phyloP scores from a whole-genome alignment of 2,329 filamentous ascomycete genomes.

The Aspergillus vadensis region DNA sequence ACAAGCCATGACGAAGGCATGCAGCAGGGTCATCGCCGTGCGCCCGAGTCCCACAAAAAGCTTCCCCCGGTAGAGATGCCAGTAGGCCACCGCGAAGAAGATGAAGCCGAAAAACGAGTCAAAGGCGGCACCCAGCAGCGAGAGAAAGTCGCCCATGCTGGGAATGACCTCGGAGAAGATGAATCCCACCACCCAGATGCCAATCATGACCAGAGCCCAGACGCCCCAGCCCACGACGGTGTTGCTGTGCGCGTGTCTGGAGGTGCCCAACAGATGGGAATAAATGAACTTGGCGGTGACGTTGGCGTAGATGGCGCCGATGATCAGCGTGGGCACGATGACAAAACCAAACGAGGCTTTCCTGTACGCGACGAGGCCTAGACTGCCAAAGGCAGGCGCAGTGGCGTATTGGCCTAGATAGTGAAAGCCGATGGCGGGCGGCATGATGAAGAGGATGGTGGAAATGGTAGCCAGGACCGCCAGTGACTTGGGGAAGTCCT shows the following conservation, averaged over 20 bases:
- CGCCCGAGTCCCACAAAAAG: slow-evolving; percentile 42
- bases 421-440: slow-evolving; percentile 52
- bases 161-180: slow-evolving; percentile 54
- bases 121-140: slow-evolving; percentile 51
- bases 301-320: slow-evolving; percentile 55
- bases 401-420: slow-evolving; percentile 54
- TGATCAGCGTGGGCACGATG: slow-evolving; percentile 53
- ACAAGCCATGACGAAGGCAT: slow-evolving; percentile 48
- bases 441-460: slow-evolving; percentile 53
- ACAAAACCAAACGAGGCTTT: slow-evolving; percentile 55
- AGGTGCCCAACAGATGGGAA: slow-evolving; percentile 46
- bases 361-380: slow-evolving; percentile 49
- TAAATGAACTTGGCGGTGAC: slow-evolving; percentile 53
- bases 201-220: slow-evolving; percentile 46
- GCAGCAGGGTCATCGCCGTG: slow-evolving; percentile 48
- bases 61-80: slow-evolving; percentile 45
- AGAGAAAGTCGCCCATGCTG: slow-evolving; percentile 55
- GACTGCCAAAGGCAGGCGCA: slow-evolving; percentile 52
- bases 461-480: slow-evolving; percentile 50
- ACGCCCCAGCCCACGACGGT: slow-evolving; percentile 52
- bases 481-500: slow-evolving; percentile 55
- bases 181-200: slow-evolving; percentile 49
- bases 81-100: slow-evolving; percentile 55
- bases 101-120: slow-evolving; percentile 56
- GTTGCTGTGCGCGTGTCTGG: slow-evolving; percentile 50